Evolutionary conservation across 768 basidiomycete genomes (phyloP).

Genomic region (Pleurotus cornucopiae): DNA sequence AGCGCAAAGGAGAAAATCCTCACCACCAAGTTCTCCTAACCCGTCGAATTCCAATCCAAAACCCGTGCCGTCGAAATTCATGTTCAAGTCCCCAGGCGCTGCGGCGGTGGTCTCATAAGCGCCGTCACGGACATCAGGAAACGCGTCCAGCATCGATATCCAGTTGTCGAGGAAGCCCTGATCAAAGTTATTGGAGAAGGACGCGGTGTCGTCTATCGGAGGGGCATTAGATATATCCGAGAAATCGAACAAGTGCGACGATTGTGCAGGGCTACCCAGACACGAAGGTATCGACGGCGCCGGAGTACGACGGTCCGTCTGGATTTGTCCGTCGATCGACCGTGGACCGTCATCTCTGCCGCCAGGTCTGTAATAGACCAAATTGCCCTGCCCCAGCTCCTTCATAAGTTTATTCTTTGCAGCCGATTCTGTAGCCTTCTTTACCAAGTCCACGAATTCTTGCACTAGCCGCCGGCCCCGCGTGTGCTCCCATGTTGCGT

Average conservation of each 20-base stretch:
- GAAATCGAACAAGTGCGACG: neutral
- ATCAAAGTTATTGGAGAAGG: conserved; percentile 24
- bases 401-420: conserved; percentile 47
- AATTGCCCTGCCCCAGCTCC: conserved; percentile 14
- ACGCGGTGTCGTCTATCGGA: conserved; percentile 4
- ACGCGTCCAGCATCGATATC: conserved; percentile 46
- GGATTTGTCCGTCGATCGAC: neutral
- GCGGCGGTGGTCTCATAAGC: neutral
- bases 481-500: conserved; percentile 58
- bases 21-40: neutral
- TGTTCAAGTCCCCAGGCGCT: neutral
- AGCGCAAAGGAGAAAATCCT: neutral
- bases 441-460: conserved; percentile 58
- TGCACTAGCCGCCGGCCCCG: conserved; percentile 58
- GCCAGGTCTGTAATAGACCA: neutral
- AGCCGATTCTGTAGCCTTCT: conserved; percentile 57
- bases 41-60: neutral
- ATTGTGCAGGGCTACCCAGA: conserved; percentile 28
- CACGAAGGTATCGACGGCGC: conserved; percentile 28
- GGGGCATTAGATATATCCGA: conserved; percentile 1
- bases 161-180: conserved; percentile 42
- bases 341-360: neutral
- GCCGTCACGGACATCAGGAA: conserved; percentile 28
- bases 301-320: neutral
- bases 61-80: neutral